Evolutionary conservation across 257 asterid species (phyloP), one percentile per base, ranked within the genome.

Genomic region (Penstemon davidsonii): DNA sequence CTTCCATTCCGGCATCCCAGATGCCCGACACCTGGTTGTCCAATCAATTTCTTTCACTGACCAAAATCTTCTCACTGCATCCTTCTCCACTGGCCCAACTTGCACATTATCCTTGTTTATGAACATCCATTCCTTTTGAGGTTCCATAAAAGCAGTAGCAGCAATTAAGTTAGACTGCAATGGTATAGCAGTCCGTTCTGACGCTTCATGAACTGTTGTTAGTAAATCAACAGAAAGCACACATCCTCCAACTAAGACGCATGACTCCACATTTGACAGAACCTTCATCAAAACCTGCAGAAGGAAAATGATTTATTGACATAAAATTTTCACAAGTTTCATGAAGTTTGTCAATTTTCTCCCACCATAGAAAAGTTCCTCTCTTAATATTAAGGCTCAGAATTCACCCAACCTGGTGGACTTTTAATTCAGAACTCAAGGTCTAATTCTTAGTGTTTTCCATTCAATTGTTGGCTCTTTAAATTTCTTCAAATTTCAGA

Each of bases 1-100:
- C 88, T 94, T 94, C 99, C 99, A 90, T 80, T 94, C 99, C 68
- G 90, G 77, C 97, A 90, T 90, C 84, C 96, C 96, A 79, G 96
- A 83, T 68, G 96, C 97, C 95, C 95, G 83, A 73, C 95, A 94
- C 78, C 88, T 86, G 56, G 99, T 87, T 13, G 95, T 88, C 99
- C 99, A 94, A 62, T 87, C 87, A 60, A 94, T 88, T 85, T 87
- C 97, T 64, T 81, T 86, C 77, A 84, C 83, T n/a, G 99, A 91
- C 96, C 97, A 94, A 73, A 85, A 84, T 79, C 99, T 88, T 81
- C 99, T 83, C 65, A 94, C 78, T 50, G 99, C 90, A 53, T 94
- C 97, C 83, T 94, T 94, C 91, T 94, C 99, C 67, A 94, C 86
- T 7, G 97, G 99, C 64, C 99, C 99, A 78, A 84, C 86, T 83